phyloP scores from a whole-genome alignment of 164 flowering plant genomes.

The Saururus chinensis region DNA sequence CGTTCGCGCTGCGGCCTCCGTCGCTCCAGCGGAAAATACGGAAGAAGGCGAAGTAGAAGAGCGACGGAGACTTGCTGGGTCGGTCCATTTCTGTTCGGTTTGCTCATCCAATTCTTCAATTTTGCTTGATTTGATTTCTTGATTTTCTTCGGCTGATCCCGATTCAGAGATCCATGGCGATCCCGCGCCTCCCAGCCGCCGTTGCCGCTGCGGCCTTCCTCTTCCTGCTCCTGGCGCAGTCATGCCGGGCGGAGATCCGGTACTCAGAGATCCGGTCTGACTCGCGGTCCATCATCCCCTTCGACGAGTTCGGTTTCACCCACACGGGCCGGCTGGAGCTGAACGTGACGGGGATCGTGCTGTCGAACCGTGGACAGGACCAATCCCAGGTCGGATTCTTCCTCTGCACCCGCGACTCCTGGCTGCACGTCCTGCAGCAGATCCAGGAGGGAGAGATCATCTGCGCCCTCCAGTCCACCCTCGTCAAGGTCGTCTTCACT shows the following conservation, averaged over 20 bases:
- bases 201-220: slow-evolving; percentile 4
- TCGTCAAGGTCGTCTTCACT: slow-evolving; percentile 36
- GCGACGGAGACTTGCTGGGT: no score
- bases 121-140: no score
- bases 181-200: slow-evolving; percentile 5
- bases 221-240: slow-evolving; percentile 18
- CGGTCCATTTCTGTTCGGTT: no score
- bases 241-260: slow-evolving; percentile 52
- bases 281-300: slow-evolving; percentile 60
- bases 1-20: no score
- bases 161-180: slow-evolving; percentile 20
- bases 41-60: no score
- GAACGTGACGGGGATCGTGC: slow-evolving; percentile 41
- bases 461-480: slow-evolving; percentile 60
- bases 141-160: no score
- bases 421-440: slow-evolving; percentile 71
- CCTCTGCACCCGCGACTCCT: slow-evolving; percentile 69
- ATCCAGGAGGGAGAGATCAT: slow-evolving; percentile 48
- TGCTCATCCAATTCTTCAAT: no score
- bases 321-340: slow-evolving; percentile 69
- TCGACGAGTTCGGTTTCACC: slow-evolving; percentile 91
- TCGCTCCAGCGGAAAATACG: no score
- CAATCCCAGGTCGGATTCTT: slow-evolving; percentile 69
- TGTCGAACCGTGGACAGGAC: slow-evolving; percentile 37
- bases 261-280: slow-evolving; percentile 54